Evolutionary conservation across 2,329 filamentous ascomycete genomes (phyloP).

Genomic region (Monilinia fructigena): DNA sequence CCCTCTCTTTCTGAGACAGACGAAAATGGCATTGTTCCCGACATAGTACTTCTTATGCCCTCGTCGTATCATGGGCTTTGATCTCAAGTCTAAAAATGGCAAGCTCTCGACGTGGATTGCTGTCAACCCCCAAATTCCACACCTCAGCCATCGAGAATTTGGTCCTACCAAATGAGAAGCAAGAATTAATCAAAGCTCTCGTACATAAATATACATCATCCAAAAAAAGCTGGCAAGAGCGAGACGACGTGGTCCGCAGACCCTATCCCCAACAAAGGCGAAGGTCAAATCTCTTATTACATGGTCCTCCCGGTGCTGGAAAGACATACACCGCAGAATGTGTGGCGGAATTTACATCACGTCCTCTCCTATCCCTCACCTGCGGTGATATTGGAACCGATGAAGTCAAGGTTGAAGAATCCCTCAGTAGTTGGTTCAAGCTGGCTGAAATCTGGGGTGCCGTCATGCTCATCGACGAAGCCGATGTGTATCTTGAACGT

Average conservation of each 20-base stretch:
- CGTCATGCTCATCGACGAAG: slow-evolving; percentile 53
- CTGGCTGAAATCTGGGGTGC: slow-evolving; percentile 52
- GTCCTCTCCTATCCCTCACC: slow-evolving; percentile 39
- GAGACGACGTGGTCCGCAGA: slow-evolving; percentile 28
- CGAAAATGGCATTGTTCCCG: slow-evolving; percentile 19
- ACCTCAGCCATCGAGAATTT: slow-evolving; percentile 30
- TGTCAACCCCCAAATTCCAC: slow-evolving; percentile 31
- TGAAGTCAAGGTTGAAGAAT: slow-evolving; percentile 47
- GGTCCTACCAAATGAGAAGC: slow-evolving; percentile 29
- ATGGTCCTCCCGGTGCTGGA: slow-evolving; percentile 31
- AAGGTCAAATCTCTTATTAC: slow-evolving; percentile 32
- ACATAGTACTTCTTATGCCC: slow-evolving; percentile 32
- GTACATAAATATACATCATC: slow-evolving; percentile 30
- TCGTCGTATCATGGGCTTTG: slow-evolving; percentile 32
- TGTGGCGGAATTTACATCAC: slow-evolving; percentile 33
- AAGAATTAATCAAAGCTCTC: slow-evolving; percentile 31
- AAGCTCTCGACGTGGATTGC: slow-evolving; percentile 30
- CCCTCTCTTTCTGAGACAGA: slow-evolving; percentile 22
- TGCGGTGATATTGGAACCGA: slow-evolving; percentile 52
- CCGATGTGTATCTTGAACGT: slow-evolving; percentile 50
- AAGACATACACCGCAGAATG: slow-evolving; percentile 34
- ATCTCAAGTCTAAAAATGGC: slow-evolving; percentile 34
- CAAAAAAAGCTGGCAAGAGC: slow-evolving; percentile 10
- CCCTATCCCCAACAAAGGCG: slow-evolving; percentile 31
- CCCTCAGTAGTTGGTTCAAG: slow-evolving; percentile 48